These are phyloP conservation scores for Trichoderma simmonsii DNA, from an alignment of 2,329 filamentous ascomycete genomes.

Conservation along the genomic window DNA sequence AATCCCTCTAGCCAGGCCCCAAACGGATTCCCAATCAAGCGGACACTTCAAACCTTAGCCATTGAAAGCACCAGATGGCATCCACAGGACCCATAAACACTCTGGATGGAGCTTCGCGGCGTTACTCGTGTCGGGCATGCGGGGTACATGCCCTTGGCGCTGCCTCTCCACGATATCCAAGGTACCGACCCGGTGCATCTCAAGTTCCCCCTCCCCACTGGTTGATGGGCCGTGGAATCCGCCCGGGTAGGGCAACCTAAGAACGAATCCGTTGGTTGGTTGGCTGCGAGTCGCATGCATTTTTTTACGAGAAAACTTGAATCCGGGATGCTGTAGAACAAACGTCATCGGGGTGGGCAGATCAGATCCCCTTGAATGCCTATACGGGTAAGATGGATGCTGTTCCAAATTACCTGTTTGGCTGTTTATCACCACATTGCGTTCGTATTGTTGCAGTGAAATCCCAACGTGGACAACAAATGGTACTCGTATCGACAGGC, in stretches of 20 bases:
- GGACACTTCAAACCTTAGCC: not conserved
- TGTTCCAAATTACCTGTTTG: not conserved
- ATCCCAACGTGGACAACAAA: not conserved
- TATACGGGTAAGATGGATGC: not conserved
- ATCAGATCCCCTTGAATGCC: not conserved
- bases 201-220: not conserved
- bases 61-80: not conserved
- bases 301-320: not conserved
- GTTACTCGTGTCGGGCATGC: constrained; percentile 6
- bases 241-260: not conserved
- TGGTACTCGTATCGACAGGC: not conserved
- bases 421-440: not conserved
- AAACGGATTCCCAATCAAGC: not conserved
- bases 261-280: not conserved
- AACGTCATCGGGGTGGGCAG: not conserved
- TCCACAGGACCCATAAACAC: not conserved
- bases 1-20: not conserved
- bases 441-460: not conserved
- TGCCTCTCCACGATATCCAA: not conserved
- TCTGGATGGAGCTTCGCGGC: not conserved
- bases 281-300: not conserved
- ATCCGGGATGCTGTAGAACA: not conserved
- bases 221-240: not conserved
- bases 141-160: constrained; percentile 8
- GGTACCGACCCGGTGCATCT: not conserved